phyloP scores from a whole-genome alignment of 495 filamentous ascomycete genomes.

The Daldinia caldariorum region DNA sequence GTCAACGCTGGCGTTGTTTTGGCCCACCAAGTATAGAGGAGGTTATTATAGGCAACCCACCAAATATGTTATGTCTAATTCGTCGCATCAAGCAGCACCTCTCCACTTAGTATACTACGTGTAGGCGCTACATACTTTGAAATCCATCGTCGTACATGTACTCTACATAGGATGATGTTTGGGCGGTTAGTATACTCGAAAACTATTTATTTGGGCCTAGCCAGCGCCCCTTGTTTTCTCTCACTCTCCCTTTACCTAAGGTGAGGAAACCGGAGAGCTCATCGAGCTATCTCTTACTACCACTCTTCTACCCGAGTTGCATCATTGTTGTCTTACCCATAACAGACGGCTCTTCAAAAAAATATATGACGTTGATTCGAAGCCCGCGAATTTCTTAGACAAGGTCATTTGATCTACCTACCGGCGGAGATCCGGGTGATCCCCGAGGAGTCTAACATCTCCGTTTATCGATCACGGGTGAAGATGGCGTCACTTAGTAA shows the following conservation, averaged over 20 bases:
- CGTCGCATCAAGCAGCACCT: slow-evolving; percentile 19
- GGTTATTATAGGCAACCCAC: slow-evolving; percentile 12
- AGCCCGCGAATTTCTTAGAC: slow-evolving; percentile 12
- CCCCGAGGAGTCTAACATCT: slow-evolving; percentile 14
- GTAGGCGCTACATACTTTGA: slow-evolving; percentile 15
- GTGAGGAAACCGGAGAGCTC: slow-evolving; percentile 13
- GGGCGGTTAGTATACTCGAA: slow-evolving; percentile 8
- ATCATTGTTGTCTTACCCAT: not conserved
- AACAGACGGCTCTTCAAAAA: not conserved
- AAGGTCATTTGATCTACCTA: slow-evolving; percentile 34
- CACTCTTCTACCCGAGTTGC: slow-evolving; percentile 3
- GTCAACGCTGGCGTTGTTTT: not conserved
- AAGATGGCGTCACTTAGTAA: slow-evolving; percentile 5
- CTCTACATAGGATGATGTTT: not conserved
- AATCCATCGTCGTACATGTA: slow-evolving; percentile 10
- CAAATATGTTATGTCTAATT: slow-evolving; percentile 4
- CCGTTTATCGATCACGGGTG: slow-evolving; percentile 13
- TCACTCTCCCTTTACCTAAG: not conserved
- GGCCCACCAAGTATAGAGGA: not conserved
- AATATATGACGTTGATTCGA: slow-evolving; percentile 22
- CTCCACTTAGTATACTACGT: slow-evolving; percentile 32
- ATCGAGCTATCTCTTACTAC: slow-evolving; percentile 7
- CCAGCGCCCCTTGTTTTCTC: not conserved
- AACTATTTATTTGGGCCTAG: slow-evolving; percentile 5
- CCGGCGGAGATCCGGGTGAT: slow-evolving; percentile 23